phyloP scores from a whole-genome alignment of 495 filamentous ascomycete species.

The Penicillium coprophilum region DNA sequence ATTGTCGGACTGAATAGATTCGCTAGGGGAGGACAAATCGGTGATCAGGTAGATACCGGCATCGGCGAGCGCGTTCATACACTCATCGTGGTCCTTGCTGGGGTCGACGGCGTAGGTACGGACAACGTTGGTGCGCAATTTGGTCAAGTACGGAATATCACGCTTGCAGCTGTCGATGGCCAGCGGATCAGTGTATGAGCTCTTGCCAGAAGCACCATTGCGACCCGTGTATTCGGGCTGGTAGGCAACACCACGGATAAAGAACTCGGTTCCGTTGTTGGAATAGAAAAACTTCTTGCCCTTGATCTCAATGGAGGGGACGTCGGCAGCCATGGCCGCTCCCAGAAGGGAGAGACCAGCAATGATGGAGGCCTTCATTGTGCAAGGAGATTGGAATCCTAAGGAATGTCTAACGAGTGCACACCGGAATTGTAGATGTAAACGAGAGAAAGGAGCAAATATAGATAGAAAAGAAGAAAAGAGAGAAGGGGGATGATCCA shows the following conservation, averaged over 20 bases:
- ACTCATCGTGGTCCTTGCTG: slow-evolving; percentile 68
- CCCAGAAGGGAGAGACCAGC: slow-evolving; percentile 52
- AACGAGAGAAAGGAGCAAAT: slow-evolving; percentile 5
- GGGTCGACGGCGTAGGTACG: slow-evolving; percentile 95
- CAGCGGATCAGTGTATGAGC: slow-evolving; percentile 65
- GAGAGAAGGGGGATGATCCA: slow-evolving; percentile 15
- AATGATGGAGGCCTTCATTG: slow-evolving; percentile 48
- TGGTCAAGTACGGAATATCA: slow-evolving; percentile 77
- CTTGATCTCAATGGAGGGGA: slow-evolving; percentile 67
- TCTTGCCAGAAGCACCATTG: slow-evolving; percentile 38
- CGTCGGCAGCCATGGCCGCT: slow-evolving; percentile 52
- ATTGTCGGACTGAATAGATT: slow-evolving; percentile 78
- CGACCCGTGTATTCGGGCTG: slow-evolving; percentile 57
- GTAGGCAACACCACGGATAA: slow-evolving; percentile 89
- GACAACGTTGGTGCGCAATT: slow-evolving; percentile 84
- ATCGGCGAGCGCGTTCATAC: slow-evolving; percentile 82
- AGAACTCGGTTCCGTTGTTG: slow-evolving; percentile 80
- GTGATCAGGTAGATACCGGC: slow-evolving; percentile 95
- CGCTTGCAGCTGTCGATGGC: slow-evolving; percentile 67
- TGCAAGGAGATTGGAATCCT: slow-evolving; percentile 14
- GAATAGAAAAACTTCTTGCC: slow-evolving; percentile 69
- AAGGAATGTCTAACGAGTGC: slow-evolving; percentile 22
- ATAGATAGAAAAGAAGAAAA: slow-evolving; percentile 19
- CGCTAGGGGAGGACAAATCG: slow-evolving; percentile 76
- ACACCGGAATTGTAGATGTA: slow-evolving; percentile 11